phyloP scores from a whole-genome alignment of 441 rosid species.

The Pelargonium fulgidum region DNA sequence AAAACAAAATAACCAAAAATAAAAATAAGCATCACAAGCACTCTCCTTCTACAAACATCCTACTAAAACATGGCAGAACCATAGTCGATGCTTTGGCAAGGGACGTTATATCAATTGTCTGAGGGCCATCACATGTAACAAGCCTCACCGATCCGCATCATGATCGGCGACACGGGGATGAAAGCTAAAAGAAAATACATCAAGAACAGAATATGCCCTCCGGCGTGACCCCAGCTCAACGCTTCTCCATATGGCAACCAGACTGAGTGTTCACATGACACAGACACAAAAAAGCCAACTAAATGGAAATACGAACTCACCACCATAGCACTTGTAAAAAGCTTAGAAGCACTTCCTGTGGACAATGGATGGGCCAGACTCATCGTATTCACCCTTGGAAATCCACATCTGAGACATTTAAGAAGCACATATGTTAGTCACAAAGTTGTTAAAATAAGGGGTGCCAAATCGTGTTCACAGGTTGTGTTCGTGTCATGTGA shows the following conservation, averaged over 20 bases:
- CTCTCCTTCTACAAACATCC: constrained; percentile 45
- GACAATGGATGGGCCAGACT: constrained; percentile 60
- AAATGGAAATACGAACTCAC: constrained; percentile 35
- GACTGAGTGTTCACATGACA: constrained; percentile 33
- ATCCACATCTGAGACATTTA: constrained; percentile 49
- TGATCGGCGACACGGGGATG: constrained; percentile 4
- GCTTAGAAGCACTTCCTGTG: constrained; percentile 70
- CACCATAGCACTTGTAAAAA: constrained; percentile 23
- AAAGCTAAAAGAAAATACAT: constrained; percentile 21
- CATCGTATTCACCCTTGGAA: constrained; percentile 54
- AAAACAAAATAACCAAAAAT: constrained; percentile 6
- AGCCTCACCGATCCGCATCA: background rate
- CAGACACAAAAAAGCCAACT: constrained; percentile 41
- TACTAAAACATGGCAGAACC: constrained; percentile 32
- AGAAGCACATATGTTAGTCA: constrained; percentile 13
- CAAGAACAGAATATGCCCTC: constrained; percentile 19
- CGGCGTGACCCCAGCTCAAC: constrained; percentile 20
- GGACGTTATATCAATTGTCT: constrained; percentile 22
- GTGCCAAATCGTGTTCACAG: too few relatives aligned
- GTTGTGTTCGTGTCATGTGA: too few relatives aligned
- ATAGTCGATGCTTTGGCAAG: constrained; percentile 19
- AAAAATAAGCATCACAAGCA: constrained; percentile 35
- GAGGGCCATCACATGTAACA: background rate
- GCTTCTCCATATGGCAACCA: constrained; percentile 24
- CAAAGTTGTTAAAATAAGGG: background rate